These are phyloP conservation scores for Fusarium sp. DNA, from an alignment of 2,329 filamentous ascomycete genomes.

Conservation along the genomic window DNA sequence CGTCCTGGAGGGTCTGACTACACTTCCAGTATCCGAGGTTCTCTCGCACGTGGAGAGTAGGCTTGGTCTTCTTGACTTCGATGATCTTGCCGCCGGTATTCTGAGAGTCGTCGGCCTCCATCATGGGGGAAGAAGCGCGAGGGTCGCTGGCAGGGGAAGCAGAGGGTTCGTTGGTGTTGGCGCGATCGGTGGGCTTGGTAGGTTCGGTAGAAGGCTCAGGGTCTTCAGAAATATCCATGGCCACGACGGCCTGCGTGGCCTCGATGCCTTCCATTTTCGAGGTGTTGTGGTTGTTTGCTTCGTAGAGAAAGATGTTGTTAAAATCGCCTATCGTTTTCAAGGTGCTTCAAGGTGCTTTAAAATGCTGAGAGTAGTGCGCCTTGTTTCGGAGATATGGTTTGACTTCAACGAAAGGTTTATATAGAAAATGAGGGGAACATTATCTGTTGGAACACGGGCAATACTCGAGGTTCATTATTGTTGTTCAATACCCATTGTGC, in stretches of 20 bases:
- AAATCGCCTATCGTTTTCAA: background rate
- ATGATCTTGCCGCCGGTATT: conserved; percentile 2
- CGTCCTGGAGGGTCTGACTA: conserved; percentile 20
- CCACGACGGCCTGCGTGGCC: conserved; percentile 1
- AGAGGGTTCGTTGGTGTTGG: background rate
- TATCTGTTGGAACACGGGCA: background rate
- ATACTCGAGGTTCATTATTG: conserved; percentile 7
- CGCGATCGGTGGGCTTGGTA: background rate
- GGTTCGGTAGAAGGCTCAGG: background rate
- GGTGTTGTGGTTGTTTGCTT: background rate
- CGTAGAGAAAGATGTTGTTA: background rate
- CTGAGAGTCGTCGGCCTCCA: background rate
- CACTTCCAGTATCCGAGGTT: conserved; percentile 32
- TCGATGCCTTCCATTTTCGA: conserved; percentile 18
- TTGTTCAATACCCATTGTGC: background rate
- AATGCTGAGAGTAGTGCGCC: background rate
- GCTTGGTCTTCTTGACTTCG: conserved; percentile 13
- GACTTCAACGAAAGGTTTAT: background rate
- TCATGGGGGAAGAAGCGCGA: background rate
- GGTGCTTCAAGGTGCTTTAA: background rate
- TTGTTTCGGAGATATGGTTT: background rate
- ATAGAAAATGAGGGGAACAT: conserved; percentile 1
- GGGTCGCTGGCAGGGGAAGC: background rate
- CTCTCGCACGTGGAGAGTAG: conserved; percentile 18
- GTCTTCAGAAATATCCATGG: conserved; percentile 16